Evolutionary conservation across 148 eudicot genomes (phyloP), one percentile per base, ranked within the genome.

Genomic region (Persicaria tinctoria): DNA sequence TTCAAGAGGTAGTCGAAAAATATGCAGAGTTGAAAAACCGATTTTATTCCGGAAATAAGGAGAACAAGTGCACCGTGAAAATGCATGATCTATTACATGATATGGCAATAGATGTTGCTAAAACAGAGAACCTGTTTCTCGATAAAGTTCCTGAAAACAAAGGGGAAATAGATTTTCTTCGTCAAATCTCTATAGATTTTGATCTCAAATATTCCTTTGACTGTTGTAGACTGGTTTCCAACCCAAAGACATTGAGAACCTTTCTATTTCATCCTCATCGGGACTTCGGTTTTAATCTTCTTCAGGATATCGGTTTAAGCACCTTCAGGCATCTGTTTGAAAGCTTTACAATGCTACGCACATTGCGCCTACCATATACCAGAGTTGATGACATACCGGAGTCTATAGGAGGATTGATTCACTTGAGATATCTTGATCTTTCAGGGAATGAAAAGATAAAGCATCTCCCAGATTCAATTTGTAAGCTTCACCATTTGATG

Each of bases 51-150:
- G 27, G 27, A 23, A 23, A 23, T 23, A 1, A 23, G 27, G 27
- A 23, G 41, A 32, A 32, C 41, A 32, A 32, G 2, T 32, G 41
- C 41, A 32, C 41, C 2, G 41, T 32, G 41, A 32, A 32, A 32
- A 32, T 32, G 41, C 41, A 53, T 13, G 38, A 69, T 47, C 63
- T 27, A 49, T 47, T 23, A n/a, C 51, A 73, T 70, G 63, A 79
- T 74, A 60, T 53, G 56, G 56, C 56, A 14, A n/a, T 13, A 13
- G 56, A 32, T 32, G 41, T 32, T 32, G 41, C 41, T 32, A 32
- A 32, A 32, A 32, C 41, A 32, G 41, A 32, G 41, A 32, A 32
- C 41, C 41, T 32, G 41, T 32, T 32, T 32, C 41, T 32, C 2
- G 41, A 32, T 32, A 32, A 32, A 32, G 41, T 1, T 32, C 41